Evolutionary conservation across 805 yeast species (phyloP), one percentile per base, ranked within the genome.

Genomic region (Suhomyces xylopsoci): DNA sequence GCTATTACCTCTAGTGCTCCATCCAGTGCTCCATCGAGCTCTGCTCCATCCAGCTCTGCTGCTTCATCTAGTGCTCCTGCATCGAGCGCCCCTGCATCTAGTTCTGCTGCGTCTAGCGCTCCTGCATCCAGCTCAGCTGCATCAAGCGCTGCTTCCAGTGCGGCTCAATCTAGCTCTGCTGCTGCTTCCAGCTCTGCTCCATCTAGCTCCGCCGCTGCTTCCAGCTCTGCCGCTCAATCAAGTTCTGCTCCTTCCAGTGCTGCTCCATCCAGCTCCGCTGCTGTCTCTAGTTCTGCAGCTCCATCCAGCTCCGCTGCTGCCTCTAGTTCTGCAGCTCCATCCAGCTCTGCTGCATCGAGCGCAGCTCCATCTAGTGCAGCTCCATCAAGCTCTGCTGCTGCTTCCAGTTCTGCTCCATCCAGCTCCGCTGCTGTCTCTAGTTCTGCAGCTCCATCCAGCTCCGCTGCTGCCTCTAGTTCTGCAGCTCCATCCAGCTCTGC

Each of bases 361-460:
- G n/a, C n/a, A n/a, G n/a, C n/a, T n/a, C n/a, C n/a, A n/a, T n/a
- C n/a, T n/a, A n/a, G n/a, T n/a, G n/a, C n/a, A n/a, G n/a, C n/a
- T n/a, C n/a, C n/a, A n/a, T 47, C 51, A 3, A 25, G 50, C 14
- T 43, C 42, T 25, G 26, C 26, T 36, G 22, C 46, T 3, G 20
- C 47, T 7, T 47, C 51, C 10, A 25, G 50, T 20, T 43, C 42
- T 15, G 49, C 14, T 12, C 26, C 51, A 36, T 50, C 52, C 14
- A 40, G 46, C 22, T 20, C 22, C 20, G 25, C 45, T 9, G 26
- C 47, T 6, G 7, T 19, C 3, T 32, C 52, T 5, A 19, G 17
- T 25, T 6, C 26, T 15, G 20, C 9, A n/a, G n/a, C n/a, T 10
- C 15, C 52, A 17, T n/a, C 52, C 10, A 22, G 45, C 22, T 20